Evolutionary conservation across 2,329 filamentous ascomycete species (phyloP), one percentile per base, ranked within the genome.

Genomic region (Alternaria infectoria): DNA sequence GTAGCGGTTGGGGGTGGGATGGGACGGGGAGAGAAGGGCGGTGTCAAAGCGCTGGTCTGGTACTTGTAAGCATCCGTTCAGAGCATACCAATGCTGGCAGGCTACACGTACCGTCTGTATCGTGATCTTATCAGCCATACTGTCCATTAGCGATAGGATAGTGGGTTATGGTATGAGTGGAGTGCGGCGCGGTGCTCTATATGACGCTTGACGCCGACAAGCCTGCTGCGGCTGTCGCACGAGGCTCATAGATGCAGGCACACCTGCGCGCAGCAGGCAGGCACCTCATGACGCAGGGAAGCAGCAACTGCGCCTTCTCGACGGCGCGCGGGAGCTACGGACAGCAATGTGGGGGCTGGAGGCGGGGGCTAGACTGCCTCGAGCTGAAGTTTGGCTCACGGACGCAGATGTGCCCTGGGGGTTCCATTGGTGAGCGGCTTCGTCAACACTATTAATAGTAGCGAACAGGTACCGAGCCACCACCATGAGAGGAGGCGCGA

Each of bases 1-100:
- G 64, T 15, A 9, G 57, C 44, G 21, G 59, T 17, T 52, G 57
- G 54, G n/a, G 72, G 71, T 32, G 74, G 74, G 13, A 74, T 73
- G 9, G 68, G 58, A 13, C 64, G 69, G 8, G 57, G 21, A n/a
- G 67, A 51, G 59, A 78, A 78, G 5, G 76, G 76, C 8, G 74
- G 71, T 9, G 59, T 65, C 43, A 72, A 64, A 6, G 23, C 25
- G 7, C 21, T 40, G 12, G 26, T 52, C 62, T 69, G 56, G 11
- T 17, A 26, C 15, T 23, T 26, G 44, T 56, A 32, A 58, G 46
- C 32, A 45, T 30, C 11, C 32, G 21, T 15, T 12, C 32, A 17
- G 23, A 6, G 15, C 15, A 13, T 26, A 15, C 9, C 19, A 44
- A 54, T 26, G 12, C n/a, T 15, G 15, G 6, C 25, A 15, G 23